Percentiles rank a stretch among this genome's conserved stretches.
phyloP scores from a whole-genome alignment of 1,284 basidiomycete genomes.

The Gymnopus androsaceus region DNA sequence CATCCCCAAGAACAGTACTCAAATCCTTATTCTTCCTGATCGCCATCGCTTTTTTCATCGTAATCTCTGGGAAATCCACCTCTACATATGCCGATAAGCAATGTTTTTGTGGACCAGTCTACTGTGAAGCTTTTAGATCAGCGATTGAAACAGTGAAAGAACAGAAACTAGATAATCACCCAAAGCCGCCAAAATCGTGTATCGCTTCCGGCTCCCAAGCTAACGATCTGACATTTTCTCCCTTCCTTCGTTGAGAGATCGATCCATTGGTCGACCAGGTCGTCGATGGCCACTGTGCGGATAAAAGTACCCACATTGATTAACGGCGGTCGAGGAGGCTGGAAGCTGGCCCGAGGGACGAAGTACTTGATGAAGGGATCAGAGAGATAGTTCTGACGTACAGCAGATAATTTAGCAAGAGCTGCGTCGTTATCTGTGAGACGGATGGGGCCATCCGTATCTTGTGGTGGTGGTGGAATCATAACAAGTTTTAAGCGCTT shows the following conservation, averaged over 20 bases:
- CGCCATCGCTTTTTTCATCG: constrained; percentile 79
- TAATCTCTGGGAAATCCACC: constrained; percentile 87
- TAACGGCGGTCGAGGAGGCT: constrained; percentile 74
- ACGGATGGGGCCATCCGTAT: constrained; percentile 43
- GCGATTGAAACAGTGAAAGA: not conserved
- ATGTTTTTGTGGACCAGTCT: constrained; percentile 56
- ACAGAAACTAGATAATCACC: no score
- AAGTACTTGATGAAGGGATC: constrained; percentile 73
- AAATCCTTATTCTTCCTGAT: constrained; percentile 75
- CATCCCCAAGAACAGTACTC: constrained; percentile 51
- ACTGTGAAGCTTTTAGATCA: constrained; percentile 27
- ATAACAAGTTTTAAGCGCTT: constrained; percentile 18
- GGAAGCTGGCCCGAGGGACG: constrained; percentile 62
- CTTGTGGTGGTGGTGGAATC: constrained; percentile 30
- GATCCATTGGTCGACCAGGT: constrained; percentile 77
- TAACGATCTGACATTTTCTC: constrained; percentile 76
- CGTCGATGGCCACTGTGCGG: constrained; percentile 80
- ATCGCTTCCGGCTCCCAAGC: constrained; percentile 91
- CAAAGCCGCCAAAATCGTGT: constrained; percentile 87
- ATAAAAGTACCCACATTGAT: constrained; percentile 97
- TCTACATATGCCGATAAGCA: constrained; percentile 74
- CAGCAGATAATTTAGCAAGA: constrained; percentile 75
- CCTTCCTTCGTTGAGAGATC: constrained; percentile 38
- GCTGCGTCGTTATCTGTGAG: constrained; percentile 47
- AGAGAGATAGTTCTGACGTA: constrained; percentile 70